Base-by-base conservation (phyloP, 306 rosid species). In the Styphnolobium japonicum region DNA sequence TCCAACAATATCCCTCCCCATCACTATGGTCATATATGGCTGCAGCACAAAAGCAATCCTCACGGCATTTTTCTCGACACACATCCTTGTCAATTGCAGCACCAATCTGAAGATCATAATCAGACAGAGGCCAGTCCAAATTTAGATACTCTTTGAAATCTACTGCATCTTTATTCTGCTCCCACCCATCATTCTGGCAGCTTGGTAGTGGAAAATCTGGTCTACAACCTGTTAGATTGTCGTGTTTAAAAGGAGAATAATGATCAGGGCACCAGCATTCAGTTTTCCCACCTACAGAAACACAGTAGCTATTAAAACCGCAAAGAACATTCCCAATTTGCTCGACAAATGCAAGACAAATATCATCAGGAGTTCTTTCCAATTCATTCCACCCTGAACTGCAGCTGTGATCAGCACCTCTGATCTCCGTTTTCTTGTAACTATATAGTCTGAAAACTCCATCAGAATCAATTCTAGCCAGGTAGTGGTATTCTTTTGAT, bases 391-490 rank as follows among this genome's bases (percentile, higher is more conserved):
- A 36, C 71, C 80, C 61, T 33, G 64, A 10, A 34, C 19, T 11
- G 14, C 77, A 71, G 11, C 49, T 71, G 12, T 33, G 21, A 19
- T 4, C 36, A 2, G 10, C 2, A n/a, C n/a, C n/a, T n/a, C 58
- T 55, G 31, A 4, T 36, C 45, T 25, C 57, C 15, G 2, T 34
- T 34, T 29, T 83, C 2, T 51, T 73, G 42, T 73, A 42, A 25
- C 19, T n/a, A n/a, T 40, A 61, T 58, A 43, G 21, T 5, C 73
- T 67, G 29, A 83, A 67, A 39, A 78, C 74, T 1, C 87, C 87
- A 31, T 79, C 78, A n/a, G 15, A 57, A 58, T 79, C 82, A 0
- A 83, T 55, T 37, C 85, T 87, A 2, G 82, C 84, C 56, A 84
- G 43, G 73, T 68, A 81, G 18, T 45, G 73, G 63, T 33, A 77